These are phyloP conservation scores for Carex arenaria DNA, from an alignment of 202 grass and related monocot genomes.

Conservation along the genomic window DNA sequence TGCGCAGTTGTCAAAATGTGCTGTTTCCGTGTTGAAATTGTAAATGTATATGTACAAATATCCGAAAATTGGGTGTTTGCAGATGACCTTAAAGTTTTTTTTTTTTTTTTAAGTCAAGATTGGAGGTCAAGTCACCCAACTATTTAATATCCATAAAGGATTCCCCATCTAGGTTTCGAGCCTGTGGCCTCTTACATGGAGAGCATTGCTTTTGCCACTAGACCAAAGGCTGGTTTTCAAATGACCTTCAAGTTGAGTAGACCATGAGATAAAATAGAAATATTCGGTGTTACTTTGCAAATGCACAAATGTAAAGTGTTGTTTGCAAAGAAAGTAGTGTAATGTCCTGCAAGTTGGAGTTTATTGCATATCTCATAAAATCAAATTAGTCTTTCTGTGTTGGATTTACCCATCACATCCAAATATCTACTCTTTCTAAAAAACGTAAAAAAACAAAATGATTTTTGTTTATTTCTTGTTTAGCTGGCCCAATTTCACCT, in stretches of 20 bases:
- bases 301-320: not conserved
- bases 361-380: not conserved
- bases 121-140: too few species aligned
- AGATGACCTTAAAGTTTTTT: not conserved
- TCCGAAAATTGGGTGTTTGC: not conserved
- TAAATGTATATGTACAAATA: not conserved
- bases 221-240: too few species aligned
- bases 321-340: not conserved
- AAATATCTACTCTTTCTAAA: not conserved
- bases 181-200: too few species aligned
- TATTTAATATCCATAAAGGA: too few species aligned
- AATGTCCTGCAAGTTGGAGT: not conserved
- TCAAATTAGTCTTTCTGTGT: not conserved
- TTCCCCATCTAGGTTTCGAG: too few species aligned
- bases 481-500: not conserved
- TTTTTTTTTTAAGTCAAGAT: too few species aligned
- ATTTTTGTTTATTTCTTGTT: not conserved
- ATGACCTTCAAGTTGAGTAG: not conserved
- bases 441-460: not conserved
- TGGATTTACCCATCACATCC: not conserved
- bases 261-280: not conserved
- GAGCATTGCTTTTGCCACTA: too few species aligned
- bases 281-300: not conserved
- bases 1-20: not conserved
- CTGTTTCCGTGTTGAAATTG: not conserved